Evolutionary conservation across 768 basidiomycete species (phyloP).

Genomic region (Austroboletus eburneus): DNA sequence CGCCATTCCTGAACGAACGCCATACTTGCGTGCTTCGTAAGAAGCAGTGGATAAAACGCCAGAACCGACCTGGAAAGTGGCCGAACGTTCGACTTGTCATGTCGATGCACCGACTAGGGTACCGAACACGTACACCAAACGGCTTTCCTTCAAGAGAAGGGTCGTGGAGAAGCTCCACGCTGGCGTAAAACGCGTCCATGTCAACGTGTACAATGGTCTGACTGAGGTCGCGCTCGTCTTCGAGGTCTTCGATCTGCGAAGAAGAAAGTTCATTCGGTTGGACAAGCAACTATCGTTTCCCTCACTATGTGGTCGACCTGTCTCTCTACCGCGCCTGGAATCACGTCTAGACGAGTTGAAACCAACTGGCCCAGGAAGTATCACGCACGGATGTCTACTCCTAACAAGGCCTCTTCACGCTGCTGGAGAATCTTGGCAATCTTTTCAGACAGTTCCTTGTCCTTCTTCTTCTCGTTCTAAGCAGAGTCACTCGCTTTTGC

Average conservation of each 20-base stretch:
- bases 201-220: constrained; percentile 92
- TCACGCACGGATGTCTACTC: constrained; percentile 52
- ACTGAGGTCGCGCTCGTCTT: constrained; percentile 69
- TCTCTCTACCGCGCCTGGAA: constrained; percentile 54
- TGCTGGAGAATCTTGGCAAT: constrained; percentile 67
- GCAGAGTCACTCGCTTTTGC: constrained; percentile 1
- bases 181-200: constrained; percentile 92
- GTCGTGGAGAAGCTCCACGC: constrained; percentile 67
- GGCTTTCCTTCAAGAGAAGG: constrained; percentile 65
- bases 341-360: neutral
- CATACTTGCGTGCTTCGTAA: constrained; percentile 88
- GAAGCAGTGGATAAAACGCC: constrained; percentile 88
- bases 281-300: neutral
- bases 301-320: constrained; percentile 60
- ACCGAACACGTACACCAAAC: constrained; percentile 53
- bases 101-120: too few species aligned
- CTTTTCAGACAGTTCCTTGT: constrained; percentile 75
- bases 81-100: constrained; percentile 2
- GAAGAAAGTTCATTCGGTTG: neutral
- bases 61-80: constrained; percentile 56
- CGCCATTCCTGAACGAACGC: constrained; percentile 95
- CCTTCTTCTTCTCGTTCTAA: constrained; percentile 89
- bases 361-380: neutral
- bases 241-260: constrained; percentile 58
- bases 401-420: constrained; percentile 54